Percentiles rank a stretch among this genome's conserved stretches.
Conservation (phyloP, 2,329 filamentous ascomycete species). For the Keithomyces neogunnii region DNA sequence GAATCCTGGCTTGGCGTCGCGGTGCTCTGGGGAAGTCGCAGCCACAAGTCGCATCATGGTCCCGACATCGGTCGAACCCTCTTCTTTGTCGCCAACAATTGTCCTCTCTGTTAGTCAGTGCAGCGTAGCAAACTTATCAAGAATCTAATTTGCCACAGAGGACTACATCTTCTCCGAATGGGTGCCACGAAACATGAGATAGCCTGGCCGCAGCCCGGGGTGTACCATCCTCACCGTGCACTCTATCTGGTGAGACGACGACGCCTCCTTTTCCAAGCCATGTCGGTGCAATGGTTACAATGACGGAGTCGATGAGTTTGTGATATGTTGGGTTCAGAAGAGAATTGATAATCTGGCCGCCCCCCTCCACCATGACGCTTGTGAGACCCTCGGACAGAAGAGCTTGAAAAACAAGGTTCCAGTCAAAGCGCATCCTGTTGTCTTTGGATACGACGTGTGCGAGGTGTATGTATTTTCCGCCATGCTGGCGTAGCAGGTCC, state of each 20-base stretch:
- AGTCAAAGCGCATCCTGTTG: constrained; percentile 43
- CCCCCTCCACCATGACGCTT: constrained; percentile 91
- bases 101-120: too few species aligned
- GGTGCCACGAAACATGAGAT: constrained; percentile 61
- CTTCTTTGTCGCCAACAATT: too few species aligned
- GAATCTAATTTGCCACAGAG: constrained; percentile 57
- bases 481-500: constrained; percentile 35
- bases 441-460: constrained; percentile 22
- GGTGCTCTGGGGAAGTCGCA: too few species aligned
- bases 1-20: too few species aligned
- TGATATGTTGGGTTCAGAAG: constrained; percentile 57
- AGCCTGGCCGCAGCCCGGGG: constrained; percentile 57
- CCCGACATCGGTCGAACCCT: too few species aligned
- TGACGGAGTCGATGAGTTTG: constrained; percentile 63
- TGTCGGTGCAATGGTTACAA: constrained; percentile 82
- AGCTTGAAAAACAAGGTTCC: constrained; percentile 53
- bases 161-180: constrained; percentile 75
- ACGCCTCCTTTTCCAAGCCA: constrained; percentile 85
- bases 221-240: constrained; percentile 37
- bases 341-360: constrained; percentile 72
- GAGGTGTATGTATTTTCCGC: constrained; percentile 44
- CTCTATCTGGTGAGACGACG: constrained; percentile 61
- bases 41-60: too few species aligned
- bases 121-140: constrained; percentile 6
- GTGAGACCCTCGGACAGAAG: constrained; percentile 52